These are phyloP conservation scores for Blastosporella zonata DNA, from an alignment of 1,284 basidiomycete genomes.

Conservation along the genomic window DNA sequence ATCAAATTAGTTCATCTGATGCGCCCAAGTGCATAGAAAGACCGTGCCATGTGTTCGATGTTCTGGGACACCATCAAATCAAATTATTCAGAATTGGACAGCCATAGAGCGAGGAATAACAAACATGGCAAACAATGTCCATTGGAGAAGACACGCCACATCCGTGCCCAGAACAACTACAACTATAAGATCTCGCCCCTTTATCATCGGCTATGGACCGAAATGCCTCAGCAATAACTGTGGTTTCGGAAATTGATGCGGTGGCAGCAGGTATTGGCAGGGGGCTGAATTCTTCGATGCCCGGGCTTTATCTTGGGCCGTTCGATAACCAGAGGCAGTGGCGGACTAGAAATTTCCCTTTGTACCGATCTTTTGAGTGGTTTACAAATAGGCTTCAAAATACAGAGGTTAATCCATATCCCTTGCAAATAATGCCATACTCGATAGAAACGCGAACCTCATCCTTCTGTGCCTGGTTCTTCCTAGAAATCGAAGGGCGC, in stretches of 20 bases:
- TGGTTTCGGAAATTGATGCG: not conserved
- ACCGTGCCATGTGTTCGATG: not conserved
- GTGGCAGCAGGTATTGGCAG: not conserved
- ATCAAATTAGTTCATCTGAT: not conserved
- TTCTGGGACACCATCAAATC: conserved; percentile 5
- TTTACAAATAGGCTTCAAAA: not conserved
- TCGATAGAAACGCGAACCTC: not conserved
- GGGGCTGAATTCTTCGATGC: not conserved
- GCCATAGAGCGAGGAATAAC: not conserved
- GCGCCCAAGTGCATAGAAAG: not conserved
- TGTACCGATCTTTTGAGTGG: not conserved
- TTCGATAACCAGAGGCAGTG: not conserved
- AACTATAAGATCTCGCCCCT: not conserved
- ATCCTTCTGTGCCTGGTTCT: not conserved
- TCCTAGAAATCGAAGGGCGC: not conserved
- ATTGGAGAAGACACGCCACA: conserved; percentile 4
- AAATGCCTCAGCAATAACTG: not conserved
- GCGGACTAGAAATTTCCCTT: not conserved
- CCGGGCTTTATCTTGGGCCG: not conserved
- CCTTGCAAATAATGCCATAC: not conserved
- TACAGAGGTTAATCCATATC: not conserved
- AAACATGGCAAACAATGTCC: conserved; percentile 5
- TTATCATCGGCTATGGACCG: not conserved
- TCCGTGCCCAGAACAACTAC: not conserved
- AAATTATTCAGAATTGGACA: not conserved